Evolutionary conservation across 331 rosid species (phyloP).

Genomic region (Rhamnella rubrinervis): DNA sequence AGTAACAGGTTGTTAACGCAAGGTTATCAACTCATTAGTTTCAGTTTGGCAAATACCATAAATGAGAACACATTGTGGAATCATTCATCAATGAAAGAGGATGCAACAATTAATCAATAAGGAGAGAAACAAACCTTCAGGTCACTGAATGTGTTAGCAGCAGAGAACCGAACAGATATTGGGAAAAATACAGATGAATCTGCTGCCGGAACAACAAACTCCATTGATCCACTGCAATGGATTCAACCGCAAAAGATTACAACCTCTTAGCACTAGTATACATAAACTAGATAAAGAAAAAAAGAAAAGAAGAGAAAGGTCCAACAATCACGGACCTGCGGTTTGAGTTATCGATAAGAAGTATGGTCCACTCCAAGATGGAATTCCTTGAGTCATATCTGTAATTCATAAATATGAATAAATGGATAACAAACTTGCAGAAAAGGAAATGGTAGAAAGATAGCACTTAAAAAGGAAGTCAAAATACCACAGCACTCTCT

Average conservation of each 20-base stretch:
- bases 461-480: background rate
- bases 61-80: background rate
- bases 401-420: conserved; percentile 21
- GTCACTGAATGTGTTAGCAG: conserved; percentile 81
- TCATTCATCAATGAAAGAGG: background rate
- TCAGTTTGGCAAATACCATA: background rate
- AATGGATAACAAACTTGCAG: background rate
- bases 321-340: conserved; percentile 59
- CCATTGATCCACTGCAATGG: conserved; percentile 86
- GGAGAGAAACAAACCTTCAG: conserved; percentile 57
- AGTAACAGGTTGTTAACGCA: background rate
- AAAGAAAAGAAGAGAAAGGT: conserved; percentile 1
- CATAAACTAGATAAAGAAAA: background rate
- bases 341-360: conserved; percentile 85
- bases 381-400: conserved; percentile 93
- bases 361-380: conserved; percentile 88
- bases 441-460: background rate
- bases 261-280: conserved; percentile 5
- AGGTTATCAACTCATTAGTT: background rate
- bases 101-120: background rate
- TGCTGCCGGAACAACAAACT: conserved; percentile 84
- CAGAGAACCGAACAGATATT: conserved; percentile 77
- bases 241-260: conserved; percentile 17
- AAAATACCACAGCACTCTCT: background rate
- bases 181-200: conserved; percentile 89